A percentile compares a stretch with the other conserved stretches of the same genome.
Conservation (phyloP, 495 filamentous ascomycete species). For the Elaphomyces granulatus region DNA sequence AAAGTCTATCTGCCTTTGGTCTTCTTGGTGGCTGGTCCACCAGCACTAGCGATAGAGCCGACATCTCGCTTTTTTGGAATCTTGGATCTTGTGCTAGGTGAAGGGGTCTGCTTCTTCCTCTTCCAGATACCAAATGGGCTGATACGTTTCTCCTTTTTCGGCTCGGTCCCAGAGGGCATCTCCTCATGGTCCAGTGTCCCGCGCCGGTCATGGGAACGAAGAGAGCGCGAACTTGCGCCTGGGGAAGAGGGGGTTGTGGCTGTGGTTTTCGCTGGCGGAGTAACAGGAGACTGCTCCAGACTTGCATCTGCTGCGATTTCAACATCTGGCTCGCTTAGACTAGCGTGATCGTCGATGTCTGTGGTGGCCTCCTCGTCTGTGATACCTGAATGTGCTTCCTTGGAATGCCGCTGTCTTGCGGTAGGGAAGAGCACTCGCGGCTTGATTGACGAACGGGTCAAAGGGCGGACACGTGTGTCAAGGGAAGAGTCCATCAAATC, state of each 20-base stretch:
- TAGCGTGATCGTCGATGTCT: conserved; percentile 44
- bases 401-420: conserved; percentile 17
- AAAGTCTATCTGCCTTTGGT: conserved; percentile 14
- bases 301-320: conserved; percentile 20
- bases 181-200: conserved; percentile 10
- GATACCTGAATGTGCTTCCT: conserved; percentile 33
- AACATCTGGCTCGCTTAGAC: conserved; percentile 32
- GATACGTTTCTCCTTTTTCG: conserved; percentile 24
- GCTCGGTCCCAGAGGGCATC: conserved; percentile 15
- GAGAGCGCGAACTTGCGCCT: conserved; percentile 17
- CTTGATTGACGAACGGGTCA: conserved; percentile 62
- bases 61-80: conserved; percentile 22
- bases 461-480: conserved; percentile 29
- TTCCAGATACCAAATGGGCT: conserved; percentile 56
- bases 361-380: conserved; percentile 39
- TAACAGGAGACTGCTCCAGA: conserved; percentile 3
- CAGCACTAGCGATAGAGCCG: conserved; percentile 12
- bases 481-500: conserved; percentile 24
- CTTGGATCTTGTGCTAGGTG: conserved; percentile 8
- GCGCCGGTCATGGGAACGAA: conserved; percentile 16
- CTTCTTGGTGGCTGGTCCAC: conserved; percentile 19
- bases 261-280: conserved; percentile 35
- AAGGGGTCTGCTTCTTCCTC: conserved; percentile 38
- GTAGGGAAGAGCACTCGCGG: conserved; percentile 74
- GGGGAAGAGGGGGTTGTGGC: conserved; percentile 39